Base-by-base conservation (phyloP, 2,329 filamentous ascomycete species). In the Penicillium sp. region DNA sequence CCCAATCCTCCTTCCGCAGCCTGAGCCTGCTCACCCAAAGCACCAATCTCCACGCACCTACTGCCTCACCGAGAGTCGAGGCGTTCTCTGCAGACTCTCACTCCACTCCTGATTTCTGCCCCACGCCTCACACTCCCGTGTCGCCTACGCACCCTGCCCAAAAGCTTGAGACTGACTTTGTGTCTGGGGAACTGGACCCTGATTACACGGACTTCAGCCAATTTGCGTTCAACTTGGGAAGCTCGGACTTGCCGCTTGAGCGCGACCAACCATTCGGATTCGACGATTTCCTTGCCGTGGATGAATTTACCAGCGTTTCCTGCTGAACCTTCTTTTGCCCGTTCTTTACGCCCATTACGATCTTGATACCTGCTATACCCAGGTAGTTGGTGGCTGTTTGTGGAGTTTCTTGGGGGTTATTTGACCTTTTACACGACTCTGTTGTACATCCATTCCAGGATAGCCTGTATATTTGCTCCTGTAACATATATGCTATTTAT, bases 131-230 rank as follows among this genome's bases (percentile, higher is more conserved):
- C 22, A 70, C 69, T 5, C 63, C 67, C 5, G 57, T 63, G 32
- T 70, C 69, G 14, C 69, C 68, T 4, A 65, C 58, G 24, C 40
- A 56, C 2, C 42, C 46, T 6, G 46, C 38, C 34, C 49, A 51
- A 5, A 58, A 63, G 42, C 32, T 63, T n/a, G 64, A 65, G 11
- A 53, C 43, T 1, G 63, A 70, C 16, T 62, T 67, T 11, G 64
- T 71, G 21, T 65, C 67, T 27, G 65, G 67, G 7, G 58, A 60
- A 11, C 44, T 69, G 47, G 69, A 71, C 39, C 62, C 67, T 5
- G 69, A 72, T 40, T 69, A 60, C 21, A 62, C 69, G 29, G 69
- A 71, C 50, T 71, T 71, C 57, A 70, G 62, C 46, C 67, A 66
- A 38, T 73, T 71, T 54, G 70, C 70, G 4, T 51, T 66, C 42